Percentiles rank a stretch among this genome's conserved stretches.
phyloP scores from a whole-genome alignment of 2,329 filamentous ascomycete species.

The Tolypocladium tundrense region DNA sequence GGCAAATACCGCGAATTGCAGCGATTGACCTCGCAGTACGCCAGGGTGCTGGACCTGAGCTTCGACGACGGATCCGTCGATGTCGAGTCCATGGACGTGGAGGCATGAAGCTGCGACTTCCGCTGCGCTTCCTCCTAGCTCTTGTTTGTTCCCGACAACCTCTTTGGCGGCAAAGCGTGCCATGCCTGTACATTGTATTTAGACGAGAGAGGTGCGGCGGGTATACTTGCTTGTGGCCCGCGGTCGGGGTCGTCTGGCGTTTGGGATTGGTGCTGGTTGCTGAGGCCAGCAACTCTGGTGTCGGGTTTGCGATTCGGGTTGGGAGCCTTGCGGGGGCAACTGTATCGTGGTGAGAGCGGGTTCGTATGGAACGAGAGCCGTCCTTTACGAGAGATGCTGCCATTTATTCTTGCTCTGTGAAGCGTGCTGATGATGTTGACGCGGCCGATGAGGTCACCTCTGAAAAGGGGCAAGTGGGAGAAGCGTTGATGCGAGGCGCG shows the following conservation, averaged over 20 bases:
- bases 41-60: constrained; percentile 62
- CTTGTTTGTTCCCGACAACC: not conserved
- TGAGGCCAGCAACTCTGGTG: not conserved
- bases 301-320: not conserved
- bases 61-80: constrained; percentile 33
- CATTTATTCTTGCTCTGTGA: not conserved
- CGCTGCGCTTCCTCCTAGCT: not conserved
- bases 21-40: constrained; percentile 89
- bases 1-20: constrained; percentile 95
- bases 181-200: not conserved
- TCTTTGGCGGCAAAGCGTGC: not conserved
- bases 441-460: not conserved
- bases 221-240: not conserved
- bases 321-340: not conserved
- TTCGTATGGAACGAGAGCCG: not conserved
- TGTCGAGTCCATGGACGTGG: constrained; percentile 33
- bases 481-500: not conserved
- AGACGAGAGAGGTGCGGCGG: not conserved
- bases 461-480: not conserved
- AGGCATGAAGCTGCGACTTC: constrained; percentile 7
- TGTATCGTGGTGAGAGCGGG: constrained; percentile 6
- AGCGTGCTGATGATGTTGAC: too few species aligned
- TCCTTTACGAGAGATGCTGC: too few species aligned
- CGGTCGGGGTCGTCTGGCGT: not conserved
- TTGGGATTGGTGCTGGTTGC: not conserved